phyloP scores from a whole-genome alignment of 2,329 filamentous ascomycete species.

The Dactylonectria macrodidyma region DNA sequence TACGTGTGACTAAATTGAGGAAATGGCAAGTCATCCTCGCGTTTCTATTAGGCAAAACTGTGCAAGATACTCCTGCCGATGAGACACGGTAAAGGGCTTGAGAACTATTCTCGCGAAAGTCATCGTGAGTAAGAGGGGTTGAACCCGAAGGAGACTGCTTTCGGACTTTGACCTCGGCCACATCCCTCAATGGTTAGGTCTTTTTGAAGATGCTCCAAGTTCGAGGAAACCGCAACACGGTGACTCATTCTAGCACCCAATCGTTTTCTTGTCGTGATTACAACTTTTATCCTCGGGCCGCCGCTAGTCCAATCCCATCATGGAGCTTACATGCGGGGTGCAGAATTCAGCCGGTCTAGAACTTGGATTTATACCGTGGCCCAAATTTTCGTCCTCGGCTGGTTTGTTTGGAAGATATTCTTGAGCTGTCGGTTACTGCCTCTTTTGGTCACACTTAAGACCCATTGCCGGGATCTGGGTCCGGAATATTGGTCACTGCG shows the following conservation, averaged over 20 bases:
- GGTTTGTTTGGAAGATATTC: not conserved
- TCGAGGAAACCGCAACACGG: not conserved
- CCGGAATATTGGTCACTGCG: too few species aligned
- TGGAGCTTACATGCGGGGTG: not conserved
- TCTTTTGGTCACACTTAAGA: not conserved
- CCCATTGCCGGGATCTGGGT: too few species aligned
- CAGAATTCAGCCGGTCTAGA: not conserved
- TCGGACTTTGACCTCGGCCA: too few species aligned
- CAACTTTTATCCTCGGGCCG: too few species aligned
- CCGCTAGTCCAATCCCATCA: too few species aligned
- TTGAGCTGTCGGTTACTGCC: not conserved
- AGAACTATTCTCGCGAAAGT: not conserved
- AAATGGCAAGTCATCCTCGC: conserved; percentile 47
- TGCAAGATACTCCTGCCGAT: conserved; percentile 33
- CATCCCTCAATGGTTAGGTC: not conserved
- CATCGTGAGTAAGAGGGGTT: not conserved
- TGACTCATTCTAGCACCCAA: not conserved
- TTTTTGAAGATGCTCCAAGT: not conserved
- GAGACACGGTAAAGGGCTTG: not conserved
- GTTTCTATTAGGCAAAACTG: conserved; percentile 39
- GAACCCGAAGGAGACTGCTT: too few species aligned
- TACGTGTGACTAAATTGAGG: not conserved
- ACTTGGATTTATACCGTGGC: not conserved
- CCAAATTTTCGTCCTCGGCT: not conserved
- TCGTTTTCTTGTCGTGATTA: too few species aligned